Base-by-base conservation (phyloP, 140 eudicot species). In the Flaveria floridana region DNA sequence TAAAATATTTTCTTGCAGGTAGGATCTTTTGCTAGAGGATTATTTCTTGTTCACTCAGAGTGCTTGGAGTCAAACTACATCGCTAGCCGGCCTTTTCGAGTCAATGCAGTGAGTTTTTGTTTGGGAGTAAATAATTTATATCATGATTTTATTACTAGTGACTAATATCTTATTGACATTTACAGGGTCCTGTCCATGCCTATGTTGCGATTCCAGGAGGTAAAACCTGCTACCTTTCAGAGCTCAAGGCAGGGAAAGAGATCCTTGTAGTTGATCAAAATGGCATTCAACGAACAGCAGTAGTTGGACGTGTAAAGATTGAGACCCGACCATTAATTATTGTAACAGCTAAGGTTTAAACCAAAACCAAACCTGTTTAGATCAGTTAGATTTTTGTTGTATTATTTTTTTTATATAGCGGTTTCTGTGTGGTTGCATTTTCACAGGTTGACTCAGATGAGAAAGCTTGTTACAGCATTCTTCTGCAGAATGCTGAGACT, bases 11-110 rank as follows among this genome's bases (percentile, higher is more conserved):
- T 53, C 14, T n/a, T 81, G 76, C 57, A 94, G 99, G 96, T 90
- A 79, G 99, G 99, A 70, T 94, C 96, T 53, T 94, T 83, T 82
- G 97, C 99, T 57, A 89, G 99, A 78, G 99, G 97, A 70, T 89
- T 94, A 34, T 94, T 94, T 80, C 97, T 94, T 68, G 96, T 94
- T 70, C 99, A 94, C 83, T 94, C 99, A 50, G 99, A 94, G 75
- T 94, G 99, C 85, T 73, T 88, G 50, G 97, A 94, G 79, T 81
- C 99, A 15, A 89, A 85, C 83, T 94, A 90, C 85, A 90, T 94
- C 23, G 88, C 99, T 62, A 94, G 97, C 85, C 85, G 99, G 72
- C 99, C 99, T 76, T 94, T 94, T 76, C 91, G 97, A 46, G 99
- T 94, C 84, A 94, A 94, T 68, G 97, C 99, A 10, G 99, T 94